Evolutionary conservation across 192 early-diverging fungal species (phyloP).

Genomic region (Oehlia diaphana): DNA sequence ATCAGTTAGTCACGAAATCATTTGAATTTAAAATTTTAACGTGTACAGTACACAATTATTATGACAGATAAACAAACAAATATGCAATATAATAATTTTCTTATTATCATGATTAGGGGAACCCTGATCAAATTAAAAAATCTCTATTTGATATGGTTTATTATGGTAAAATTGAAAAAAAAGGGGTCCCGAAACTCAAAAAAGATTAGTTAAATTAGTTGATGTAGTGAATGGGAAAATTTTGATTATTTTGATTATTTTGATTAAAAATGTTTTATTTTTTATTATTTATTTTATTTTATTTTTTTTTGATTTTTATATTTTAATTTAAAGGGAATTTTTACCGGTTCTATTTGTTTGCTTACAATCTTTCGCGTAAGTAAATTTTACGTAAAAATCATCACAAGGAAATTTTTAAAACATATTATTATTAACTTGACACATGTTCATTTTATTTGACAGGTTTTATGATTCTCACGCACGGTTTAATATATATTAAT

Average conservation of each 20-base stretch:
- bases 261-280: no score
- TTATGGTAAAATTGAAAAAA: neutral
- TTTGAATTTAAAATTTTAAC: neutral
- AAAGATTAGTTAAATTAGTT: neutral
- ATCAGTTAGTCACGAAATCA: neutral
- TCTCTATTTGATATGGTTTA: no score
- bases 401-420: neutral
- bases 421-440: no score
- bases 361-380: neutral
- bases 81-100: neutral
- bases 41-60: neutral
- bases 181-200: no score
- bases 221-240: neutral
- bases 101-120: neutral
- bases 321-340: no score
- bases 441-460: no score
- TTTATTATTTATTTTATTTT: no score
- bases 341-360: no score
- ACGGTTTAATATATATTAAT: no score
- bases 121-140: neutral
- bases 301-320: no score
- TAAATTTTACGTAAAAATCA: neutral
- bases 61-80: neutral
- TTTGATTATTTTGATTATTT: no score
- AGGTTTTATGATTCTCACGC: no score